These are phyloP conservation scores for Graphilbum fragrans DNA, from an alignment of 2,329 filamentous ascomycete genomes.

Conservation along the genomic window DNA sequence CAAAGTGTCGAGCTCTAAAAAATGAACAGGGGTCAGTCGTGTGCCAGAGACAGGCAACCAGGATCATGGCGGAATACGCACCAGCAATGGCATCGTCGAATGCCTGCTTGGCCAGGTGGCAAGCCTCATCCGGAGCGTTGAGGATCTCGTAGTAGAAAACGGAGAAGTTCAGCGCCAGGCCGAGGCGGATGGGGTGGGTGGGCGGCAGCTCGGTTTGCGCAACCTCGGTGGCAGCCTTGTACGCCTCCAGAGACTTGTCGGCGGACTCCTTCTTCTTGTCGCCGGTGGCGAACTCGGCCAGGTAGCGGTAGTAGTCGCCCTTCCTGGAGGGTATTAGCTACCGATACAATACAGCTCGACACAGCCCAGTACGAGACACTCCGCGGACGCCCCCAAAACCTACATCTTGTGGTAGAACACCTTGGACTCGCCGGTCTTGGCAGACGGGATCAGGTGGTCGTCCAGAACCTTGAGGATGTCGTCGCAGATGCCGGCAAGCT, in stretches of 20 bases:
- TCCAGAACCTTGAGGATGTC: slow-evolving; percentile 94
- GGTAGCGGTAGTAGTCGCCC: slow-evolving; percentile 98
- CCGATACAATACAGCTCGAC: background rate
- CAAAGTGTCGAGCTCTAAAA: slow-evolving; percentile 82
- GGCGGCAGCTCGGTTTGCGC: slow-evolving; percentile 80
- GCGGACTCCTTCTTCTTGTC: slow-evolving; percentile 93
- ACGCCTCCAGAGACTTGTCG: slow-evolving; percentile 89
- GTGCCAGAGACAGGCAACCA: background rate
- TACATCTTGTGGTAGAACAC: slow-evolving; percentile 99
- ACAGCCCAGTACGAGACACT: too few relatives aligned
- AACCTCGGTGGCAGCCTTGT: slow-evolving; percentile 88
- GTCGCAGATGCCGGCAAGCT: slow-evolving; percentile 95
- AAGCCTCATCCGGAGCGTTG: slow-evolving; percentile 95
- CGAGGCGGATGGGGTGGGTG: slow-evolving; percentile 86
- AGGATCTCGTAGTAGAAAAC: slow-evolving; percentile 99
- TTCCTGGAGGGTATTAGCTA: slow-evolving; percentile 51
- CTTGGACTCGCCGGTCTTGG: slow-evolving; percentile 94
- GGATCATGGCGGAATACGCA: slow-evolving; percentile 16
- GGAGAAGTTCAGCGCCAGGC: slow-evolving; percentile 89
- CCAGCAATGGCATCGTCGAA: slow-evolving; percentile 92
- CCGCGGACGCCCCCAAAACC: slow-evolving; percentile 6
- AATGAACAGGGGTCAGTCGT: slow-evolving; percentile 12
- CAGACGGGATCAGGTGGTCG: slow-evolving; percentile 85
- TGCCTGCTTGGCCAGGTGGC: slow-evolving; percentile 92
- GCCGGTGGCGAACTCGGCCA: slow-evolving; percentile 89